These are phyloP conservation scores for Urtica urens DNA, from an alignment of 306 rosid species.

Conservation along the genomic window DNA sequence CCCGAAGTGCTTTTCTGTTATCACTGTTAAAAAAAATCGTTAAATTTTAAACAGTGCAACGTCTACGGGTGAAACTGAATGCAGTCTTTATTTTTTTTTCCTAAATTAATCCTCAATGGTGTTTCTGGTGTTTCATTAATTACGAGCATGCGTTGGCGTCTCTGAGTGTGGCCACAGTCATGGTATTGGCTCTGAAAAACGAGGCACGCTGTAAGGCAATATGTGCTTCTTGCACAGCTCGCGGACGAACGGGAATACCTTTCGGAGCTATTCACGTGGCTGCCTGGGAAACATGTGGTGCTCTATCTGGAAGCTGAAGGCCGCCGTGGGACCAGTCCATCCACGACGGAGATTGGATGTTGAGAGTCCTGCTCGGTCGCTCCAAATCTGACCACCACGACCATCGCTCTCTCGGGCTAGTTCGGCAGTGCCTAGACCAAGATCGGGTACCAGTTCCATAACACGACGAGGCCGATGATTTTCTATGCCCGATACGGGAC, in stretches of 20 bases:
- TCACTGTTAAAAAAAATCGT: too few species aligned
- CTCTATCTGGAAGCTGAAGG: conserved; percentile 68
- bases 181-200: conserved; percentile 49
- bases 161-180: conserved; percentile 36
- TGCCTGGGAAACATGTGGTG: conserved; percentile 64
- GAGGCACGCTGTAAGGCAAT: conserved; percentile 51
- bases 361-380: conserved; percentile 47
- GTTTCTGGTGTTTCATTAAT: too few species aligned
- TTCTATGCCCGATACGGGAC: conserved; percentile 32
- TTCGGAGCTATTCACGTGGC: conserved; percentile 39
- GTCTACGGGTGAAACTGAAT: too few species aligned
- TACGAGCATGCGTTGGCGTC: too few species aligned
- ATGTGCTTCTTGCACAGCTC: conserved; percentile 55
- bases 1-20: too few species aligned
- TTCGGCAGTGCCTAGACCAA: conserved; percentile 47
- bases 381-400: conserved; percentile 38
- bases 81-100: too few species aligned
- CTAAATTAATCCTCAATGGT: too few species aligned
- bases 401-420: conserved; percentile 42
- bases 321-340: conserved; percentile 94
- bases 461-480: conserved; percentile 45
- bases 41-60: too few species aligned
- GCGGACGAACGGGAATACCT: conserved; percentile 43
- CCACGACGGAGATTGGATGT: conserved; percentile 45
- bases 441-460: conserved; percentile 68